Conservation (phyloP, 352 stramenopile species). For the Globisporangium ultimum region DNA sequence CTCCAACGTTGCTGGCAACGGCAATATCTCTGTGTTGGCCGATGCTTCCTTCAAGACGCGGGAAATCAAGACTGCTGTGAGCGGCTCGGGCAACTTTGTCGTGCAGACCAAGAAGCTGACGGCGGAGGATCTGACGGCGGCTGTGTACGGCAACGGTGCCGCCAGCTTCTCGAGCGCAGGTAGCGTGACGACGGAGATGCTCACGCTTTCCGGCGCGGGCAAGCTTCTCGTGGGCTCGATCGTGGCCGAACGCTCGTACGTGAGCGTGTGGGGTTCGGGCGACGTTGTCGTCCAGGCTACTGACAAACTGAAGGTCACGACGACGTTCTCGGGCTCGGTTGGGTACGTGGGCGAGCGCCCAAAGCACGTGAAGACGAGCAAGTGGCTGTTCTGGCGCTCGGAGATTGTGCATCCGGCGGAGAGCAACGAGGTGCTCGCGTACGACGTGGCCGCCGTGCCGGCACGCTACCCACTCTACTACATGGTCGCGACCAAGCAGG, state of each 20-base stretch:
- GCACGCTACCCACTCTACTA: slow-evolving; percentile 9
- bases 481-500: slow-evolving; percentile 6
- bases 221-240: slow-evolving; percentile 36
- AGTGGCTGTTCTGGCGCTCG: slow-evolving; percentile 9
- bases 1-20: slow-evolving; percentile 38
- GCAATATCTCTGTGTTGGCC: slow-evolving; percentile 27
- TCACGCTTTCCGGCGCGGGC: slow-evolving; percentile 47
- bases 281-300: slow-evolving; percentile 39
- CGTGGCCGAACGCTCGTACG: slow-evolving; percentile 30
- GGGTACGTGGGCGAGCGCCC: slow-evolving; percentile 33
- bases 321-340: slow-evolving; percentile 30
- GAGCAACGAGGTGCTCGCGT: slow-evolving; percentile 1
- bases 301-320: slow-evolving; percentile 23
- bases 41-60: slow-evolving; percentile 21
- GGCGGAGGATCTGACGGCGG: slow-evolving; percentile 30
- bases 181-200: slow-evolving; percentile 34
- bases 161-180: slow-evolving; percentile 40
- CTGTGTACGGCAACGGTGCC: slow-evolving; percentile 47
- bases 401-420: slow-evolving; percentile 6
- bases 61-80: slow-evolving; percentile 24
- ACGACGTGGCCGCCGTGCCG: slow-evolving; percentile 1
- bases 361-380: slow-evolving; percentile 21
- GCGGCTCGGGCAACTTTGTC: slow-evolving; percentile 27
- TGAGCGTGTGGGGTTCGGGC: slow-evolving; percentile 40
- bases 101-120: slow-evolving; percentile 32